Evolutionary conservation across 805 yeast species (phyloP), one percentile per base, ranked within the genome.

Genomic region (Yamadazyma philogaea): DNA sequence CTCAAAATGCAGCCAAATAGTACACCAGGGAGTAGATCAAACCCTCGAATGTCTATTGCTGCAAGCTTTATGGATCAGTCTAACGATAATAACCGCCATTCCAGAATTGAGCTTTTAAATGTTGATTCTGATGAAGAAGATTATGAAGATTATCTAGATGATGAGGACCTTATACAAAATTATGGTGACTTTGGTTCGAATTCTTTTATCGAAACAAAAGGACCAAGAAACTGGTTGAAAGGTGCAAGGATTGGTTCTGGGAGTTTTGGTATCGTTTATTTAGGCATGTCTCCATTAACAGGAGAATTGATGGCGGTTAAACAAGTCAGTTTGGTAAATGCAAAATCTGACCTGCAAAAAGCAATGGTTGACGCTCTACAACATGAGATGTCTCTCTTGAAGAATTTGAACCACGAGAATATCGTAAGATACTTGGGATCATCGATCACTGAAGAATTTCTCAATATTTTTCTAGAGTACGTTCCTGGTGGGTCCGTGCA

Each of bases 291-390:
- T 58, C 85, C 96, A 1, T 64, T 83, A 26, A 89, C 96, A 0
- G 99, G 99, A 33, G 98, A 89, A 58, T 70, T 93, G 39, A 87
- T 91, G 96, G 99, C 98, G 1, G 96, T 93, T 15, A 93, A 93
- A 57, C 96, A 90, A 60, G 96, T 93, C 1, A 84, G 83, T 36
- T 59, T 90, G 14, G 82, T 85, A 1, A 61, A 66, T 27, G 62
- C 45, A 43, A 73, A 56, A 15, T 38, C 68, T 41, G 65, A 62
- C 34, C 53, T 55, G 45, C 66, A 63, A 38, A 55, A 55, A 26
- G 61, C 73, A 4, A 82, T 89, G 84, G 77, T 86, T 12, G 88
- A 84, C 48, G 95, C 96, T 0, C 62, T 88, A 45, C 87, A 85
- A 53, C 81, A 81, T 51, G 97, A 89, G 63, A 87, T 91, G 80